phyloP scores from a whole-genome alignment of 2,329 filamentous ascomycete species.

The Fusarium nanum region DNA sequence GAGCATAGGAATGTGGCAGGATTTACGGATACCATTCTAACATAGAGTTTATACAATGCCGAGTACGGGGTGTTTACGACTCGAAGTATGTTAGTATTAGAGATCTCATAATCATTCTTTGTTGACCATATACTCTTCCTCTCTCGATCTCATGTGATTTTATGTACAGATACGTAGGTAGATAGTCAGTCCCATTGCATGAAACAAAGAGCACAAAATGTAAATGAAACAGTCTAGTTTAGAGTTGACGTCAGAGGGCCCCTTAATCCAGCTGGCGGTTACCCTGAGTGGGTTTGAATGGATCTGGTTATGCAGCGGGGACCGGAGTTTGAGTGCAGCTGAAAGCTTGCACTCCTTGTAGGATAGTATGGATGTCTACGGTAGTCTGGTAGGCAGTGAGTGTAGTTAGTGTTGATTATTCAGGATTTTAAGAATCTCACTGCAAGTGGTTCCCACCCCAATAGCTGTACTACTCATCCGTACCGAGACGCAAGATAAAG shows the following conservation, averaged over 20 bases:
- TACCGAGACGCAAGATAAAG: not conserved
- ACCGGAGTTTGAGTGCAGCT: not conserved
- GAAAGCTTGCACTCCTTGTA: not conserved
- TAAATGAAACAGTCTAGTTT: constrained; percentile 1
- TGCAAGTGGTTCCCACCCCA: not conserved
- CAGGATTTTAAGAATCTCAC: not conserved
- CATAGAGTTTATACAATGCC: constrained; percentile 1
- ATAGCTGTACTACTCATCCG: too few species aligned
- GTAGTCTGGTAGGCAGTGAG: not conserved
- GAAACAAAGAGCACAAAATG: not conserved
- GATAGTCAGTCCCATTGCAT: not conserved
- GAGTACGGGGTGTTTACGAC: not conserved
- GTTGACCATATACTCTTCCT: not conserved
- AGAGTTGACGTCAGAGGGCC: constrained; percentile 40
- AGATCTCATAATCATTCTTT: constrained; percentile 20
- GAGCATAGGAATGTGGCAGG: constrained; percentile 9
- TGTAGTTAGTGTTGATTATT: not conserved
- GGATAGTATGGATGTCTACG: not conserved
- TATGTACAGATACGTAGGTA: not conserved
- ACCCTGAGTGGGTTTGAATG: constrained; percentile 5
- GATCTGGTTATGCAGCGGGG: constrained; percentile 15
- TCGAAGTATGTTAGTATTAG: constrained; percentile 6
- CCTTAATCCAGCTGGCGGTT: constrained; percentile 12
- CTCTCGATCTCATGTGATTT: not conserved
- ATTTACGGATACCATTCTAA: not conserved